Evolutionary conservation across 2,329 filamentous ascomycete genomes (phyloP).

Genomic region (Chaetomium sp.): DNA sequence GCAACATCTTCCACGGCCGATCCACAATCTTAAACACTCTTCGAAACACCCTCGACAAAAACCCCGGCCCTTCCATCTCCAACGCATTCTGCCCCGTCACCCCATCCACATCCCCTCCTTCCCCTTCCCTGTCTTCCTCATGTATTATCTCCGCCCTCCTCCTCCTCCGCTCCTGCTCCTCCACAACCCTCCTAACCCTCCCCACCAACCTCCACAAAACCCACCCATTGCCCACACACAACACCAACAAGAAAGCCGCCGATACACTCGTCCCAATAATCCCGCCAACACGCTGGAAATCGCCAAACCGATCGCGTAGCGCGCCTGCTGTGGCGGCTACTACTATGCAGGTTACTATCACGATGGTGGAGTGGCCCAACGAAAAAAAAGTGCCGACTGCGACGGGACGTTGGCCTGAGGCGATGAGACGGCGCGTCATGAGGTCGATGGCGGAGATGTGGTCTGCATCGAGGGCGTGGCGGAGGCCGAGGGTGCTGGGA

Average conservation of each 20-base stretch:
- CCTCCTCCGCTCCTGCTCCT: slow-evolving; percentile 28
- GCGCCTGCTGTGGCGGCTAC: slow-evolving; percentile 87
- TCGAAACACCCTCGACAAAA: slow-evolving; percentile 65
- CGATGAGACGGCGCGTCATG: slow-evolving; percentile 84
- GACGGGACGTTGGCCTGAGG: slow-evolving; percentile 76
- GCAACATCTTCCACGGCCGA: slow-evolving; percentile 92
- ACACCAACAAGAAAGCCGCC: slow-evolving; percentile 71
- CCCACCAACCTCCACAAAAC: slow-evolving; percentile 73
- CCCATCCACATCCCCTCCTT: slow-evolving; percentile 21
- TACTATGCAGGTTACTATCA: slow-evolving; percentile 81
- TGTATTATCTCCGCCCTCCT: no score
- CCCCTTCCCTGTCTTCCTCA: slow-evolving; percentile 22
- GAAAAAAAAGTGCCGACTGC: slow-evolving; percentile 94
- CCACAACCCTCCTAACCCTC: slow-evolving; percentile 58
- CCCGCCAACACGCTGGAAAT: slow-evolving; percentile 72
- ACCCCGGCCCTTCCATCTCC: slow-evolving; percentile 69
- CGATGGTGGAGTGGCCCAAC: slow-evolving; percentile 87
- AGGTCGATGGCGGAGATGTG: slow-evolving; percentile 84
- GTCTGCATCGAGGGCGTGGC: slow-evolving; percentile 96
- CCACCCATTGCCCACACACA: slow-evolving; percentile 79
- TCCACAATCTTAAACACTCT: slow-evolving; percentile 69
- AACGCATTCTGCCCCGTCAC: slow-evolving; percentile 43
- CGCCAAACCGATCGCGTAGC: slow-evolving; percentile 71
- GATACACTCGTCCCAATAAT: slow-evolving; percentile 87
- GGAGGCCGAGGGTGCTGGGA: slow-evolving; percentile 63